These are phyloP conservation scores for Helianthus tuberosus DNA, from an alignment of 129 eudicot species.

Conservation along the genomic window DNA sequence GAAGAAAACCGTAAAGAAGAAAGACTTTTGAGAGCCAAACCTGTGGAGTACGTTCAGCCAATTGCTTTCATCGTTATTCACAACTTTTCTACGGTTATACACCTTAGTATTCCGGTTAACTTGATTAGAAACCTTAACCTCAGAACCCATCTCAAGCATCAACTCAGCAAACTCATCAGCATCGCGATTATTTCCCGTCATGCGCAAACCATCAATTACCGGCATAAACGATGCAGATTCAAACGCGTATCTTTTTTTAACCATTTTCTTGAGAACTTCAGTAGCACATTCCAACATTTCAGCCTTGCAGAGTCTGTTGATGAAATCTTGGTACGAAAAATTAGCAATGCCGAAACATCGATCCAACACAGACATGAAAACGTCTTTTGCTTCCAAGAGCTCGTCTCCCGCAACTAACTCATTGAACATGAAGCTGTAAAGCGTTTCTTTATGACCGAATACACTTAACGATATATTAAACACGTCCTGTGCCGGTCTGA, in stretches of 20 bases:
- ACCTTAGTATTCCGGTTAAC: slow-evolving; percentile 31
- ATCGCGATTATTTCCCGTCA: slow-evolving; percentile 61
- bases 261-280: slow-evolving; percentile 59
- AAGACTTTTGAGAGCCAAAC: slow-evolving; percentile 35
- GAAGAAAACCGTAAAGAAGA: slow-evolving; percentile 1
- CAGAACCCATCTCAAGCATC: slow-evolving; percentile 82
- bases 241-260: slow-evolving; percentile 60
- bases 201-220: slow-evolving; percentile 69
- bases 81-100: slow-evolving; percentile 32
- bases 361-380: slow-evolving; percentile 70
- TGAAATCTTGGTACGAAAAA: slow-evolving; percentile 71
- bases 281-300: slow-evolving; percentile 68
- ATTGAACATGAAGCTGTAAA: slow-evolving; percentile 74
- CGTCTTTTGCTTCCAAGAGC: slow-evolving; percentile 63
- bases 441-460: slow-evolving; percentile 68
- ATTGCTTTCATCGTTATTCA: slow-evolving; percentile 39
- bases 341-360: slow-evolving; percentile 58
- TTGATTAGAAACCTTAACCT: slow-evolving; percentile 46
- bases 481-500: slow-evolving; percentile 78
- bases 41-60: slow-evolving; percentile 76
- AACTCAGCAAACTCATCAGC: slow-evolving; percentile 81
- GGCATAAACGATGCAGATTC: slow-evolving; percentile 88
- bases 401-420: slow-evolving; percentile 82
- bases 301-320: slow-evolving; percentile 58
- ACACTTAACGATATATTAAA: slow-evolving; percentile 57